Percentiles rank a stretch among this genome's conserved stretches.
Evolutionary conservation across 805 yeast genomes (phyloP).

Genomic region (Spathaspora boniae): DNA sequence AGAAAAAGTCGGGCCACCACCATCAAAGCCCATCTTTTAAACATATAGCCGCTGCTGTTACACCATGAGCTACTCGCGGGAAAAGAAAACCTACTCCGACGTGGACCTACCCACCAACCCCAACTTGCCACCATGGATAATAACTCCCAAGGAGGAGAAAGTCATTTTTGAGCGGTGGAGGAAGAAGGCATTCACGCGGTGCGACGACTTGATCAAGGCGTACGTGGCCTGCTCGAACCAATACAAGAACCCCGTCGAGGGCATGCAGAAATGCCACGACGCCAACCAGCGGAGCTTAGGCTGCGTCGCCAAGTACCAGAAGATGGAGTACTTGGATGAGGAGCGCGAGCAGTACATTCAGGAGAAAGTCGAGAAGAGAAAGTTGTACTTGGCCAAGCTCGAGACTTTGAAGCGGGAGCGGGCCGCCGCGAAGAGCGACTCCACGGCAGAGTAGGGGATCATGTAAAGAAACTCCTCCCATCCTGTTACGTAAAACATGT

Average conservation of each 20-base stretch:
- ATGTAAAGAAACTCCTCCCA: background rate
- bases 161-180: constrained; percentile 70
- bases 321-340: constrained; percentile 60
- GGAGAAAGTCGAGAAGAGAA: constrained; percentile 41
- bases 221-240: constrained; percentile 65
- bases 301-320: constrained; percentile 62
- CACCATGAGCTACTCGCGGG: constrained; percentile 22
- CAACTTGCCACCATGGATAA: constrained; percentile 67
- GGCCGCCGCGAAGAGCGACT: background rate
- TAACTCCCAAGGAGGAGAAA: constrained; percentile 74
- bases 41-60: background rate
- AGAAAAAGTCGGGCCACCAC: background rate
- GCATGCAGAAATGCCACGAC: constrained; percentile 62
- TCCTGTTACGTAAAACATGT: background rate
- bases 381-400: constrained; percentile 8
- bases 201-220: constrained; percentile 67
- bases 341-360: constrained; percentile 64
- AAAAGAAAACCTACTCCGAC: constrained; percentile 33
- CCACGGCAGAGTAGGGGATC: background rate
- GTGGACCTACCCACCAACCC: constrained; percentile 40
- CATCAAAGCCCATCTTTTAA: background rate
- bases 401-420: constrained; percentile 3
- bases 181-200: constrained; percentile 57
- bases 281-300: constrained; percentile 55
- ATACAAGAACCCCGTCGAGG: constrained; percentile 55